Percentiles rank a stretch among this genome's conserved stretches.
Evolutionary conservation across 345 rosid species (phyloP).

Genomic region (Punica granatum): DNA sequence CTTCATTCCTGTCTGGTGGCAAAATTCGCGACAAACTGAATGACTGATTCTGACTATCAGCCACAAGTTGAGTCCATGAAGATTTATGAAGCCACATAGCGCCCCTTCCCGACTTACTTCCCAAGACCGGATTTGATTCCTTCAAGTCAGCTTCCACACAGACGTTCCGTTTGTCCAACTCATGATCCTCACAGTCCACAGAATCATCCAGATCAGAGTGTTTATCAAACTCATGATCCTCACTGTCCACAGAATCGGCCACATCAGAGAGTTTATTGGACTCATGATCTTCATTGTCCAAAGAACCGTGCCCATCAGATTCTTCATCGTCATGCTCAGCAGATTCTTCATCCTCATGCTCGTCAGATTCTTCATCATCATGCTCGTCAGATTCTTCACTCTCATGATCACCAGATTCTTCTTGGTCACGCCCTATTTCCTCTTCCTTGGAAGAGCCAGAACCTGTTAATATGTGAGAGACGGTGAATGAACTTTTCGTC

Average conservation of each 20-base stretch:
- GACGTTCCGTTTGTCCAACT: constrained; percentile 6
- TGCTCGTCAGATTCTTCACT: constrained; percentile 8
- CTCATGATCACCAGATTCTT: constrained; percentile 10
- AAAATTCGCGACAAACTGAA: constrained; percentile 65
- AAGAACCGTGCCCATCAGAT: background rate
- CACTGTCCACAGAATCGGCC: constrained; percentile 14
- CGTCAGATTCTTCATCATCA: constrained; percentile 11
- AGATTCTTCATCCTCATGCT: background rate
- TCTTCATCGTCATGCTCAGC: constrained; percentile 1
- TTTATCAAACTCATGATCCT: background rate
- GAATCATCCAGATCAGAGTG: constrained; percentile 1
- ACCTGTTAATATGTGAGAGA: constrained; percentile 10
- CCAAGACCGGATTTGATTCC: constrained; percentile 12
- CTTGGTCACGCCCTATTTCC: constrained; percentile 11
- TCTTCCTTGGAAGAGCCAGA: constrained; percentile 12
- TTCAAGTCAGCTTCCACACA: constrained; percentile 18
- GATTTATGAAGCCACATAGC: constrained; percentile 68
- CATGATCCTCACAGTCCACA: constrained; percentile 1
- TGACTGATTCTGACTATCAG: constrained; percentile 25
- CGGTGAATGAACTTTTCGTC: constrained; percentile 27
- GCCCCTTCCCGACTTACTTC: constrained; percentile 45
- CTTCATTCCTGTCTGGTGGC: constrained; percentile 23
- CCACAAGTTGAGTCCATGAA: constrained; percentile 80
- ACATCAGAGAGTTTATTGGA: background rate
- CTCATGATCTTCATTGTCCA: constrained; percentile 8